Base-by-base conservation (phyloP, 176 grass and related monocot genomes). In the Aegilops longissima region DNA sequence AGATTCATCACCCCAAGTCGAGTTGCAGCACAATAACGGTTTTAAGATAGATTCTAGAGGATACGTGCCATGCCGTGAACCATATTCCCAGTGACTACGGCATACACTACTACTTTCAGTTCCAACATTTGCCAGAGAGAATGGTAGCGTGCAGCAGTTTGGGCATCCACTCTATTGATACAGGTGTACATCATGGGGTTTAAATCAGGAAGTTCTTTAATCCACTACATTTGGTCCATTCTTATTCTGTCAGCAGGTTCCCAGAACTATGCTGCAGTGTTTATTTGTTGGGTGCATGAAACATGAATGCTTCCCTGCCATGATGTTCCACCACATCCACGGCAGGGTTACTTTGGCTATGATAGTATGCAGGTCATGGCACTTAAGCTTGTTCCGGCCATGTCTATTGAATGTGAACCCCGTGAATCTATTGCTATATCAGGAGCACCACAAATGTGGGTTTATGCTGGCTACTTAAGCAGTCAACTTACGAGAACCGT, bases 361-460 rank as follows among this genome's bases (percentile, higher is more conserved):
- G 71, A 66, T 6, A 84, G 33, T 66, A 35, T 36, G 45, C 30
- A 68, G 20, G 45, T 80, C 12, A 2, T n/a, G n/a, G 23, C 14
- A 86, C 75, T 63, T 69, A 78, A 25, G 39, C 67, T 66, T 66
- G 40, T 80, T 66, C 38, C 64, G 2, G 27, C 36, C 3, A 52
- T 76, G 30, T 75, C 21, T 80, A 80, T 35, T 30, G 2, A 59
- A 80, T 35, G 29, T 87, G 38, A 47, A 87, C 38, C 77, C 34
- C 1, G 16, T 27, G 49, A 25, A 16, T 36, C 49, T 7, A 58
- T 20, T 68, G 23, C 34, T 14, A 38, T 18, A 61, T 34, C 21
- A 14, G 8, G 17, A 74, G 45, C 81, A 76, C 62, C 20, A 36
- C 52, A 82, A 69, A 12, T 35, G 76, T 70, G 23, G 23, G 79